These are phyloP conservation scores for Lipomyces yarrowii DNA, from an alignment of 1,139 yeast genomes.

Conservation along the genomic window DNA sequence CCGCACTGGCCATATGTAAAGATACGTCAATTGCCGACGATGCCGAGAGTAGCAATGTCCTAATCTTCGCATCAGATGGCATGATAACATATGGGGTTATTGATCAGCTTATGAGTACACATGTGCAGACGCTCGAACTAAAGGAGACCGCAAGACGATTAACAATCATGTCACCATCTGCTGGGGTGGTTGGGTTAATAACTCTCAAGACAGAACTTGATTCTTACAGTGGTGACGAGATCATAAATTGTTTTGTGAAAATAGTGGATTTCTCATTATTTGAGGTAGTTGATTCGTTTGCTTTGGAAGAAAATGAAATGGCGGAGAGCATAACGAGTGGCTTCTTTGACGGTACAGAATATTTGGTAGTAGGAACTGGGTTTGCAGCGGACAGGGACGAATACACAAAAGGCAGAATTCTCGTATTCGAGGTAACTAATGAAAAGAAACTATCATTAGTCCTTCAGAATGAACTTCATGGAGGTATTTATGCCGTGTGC, in stretches of 20 bases:
- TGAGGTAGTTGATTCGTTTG: constrained; percentile 30
- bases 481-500: constrained; percentile 32
- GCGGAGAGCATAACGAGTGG: constrained; percentile 31
- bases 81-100: constrained; percentile 30
- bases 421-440: constrained; percentile 28
- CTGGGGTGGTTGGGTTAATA: constrained; percentile 26
- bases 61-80: constrained; percentile 32
- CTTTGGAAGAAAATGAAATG: constrained; percentile 32
- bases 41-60: constrained; percentile 9
- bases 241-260: constrained; percentile 28
- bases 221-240: constrained; percentile 30
- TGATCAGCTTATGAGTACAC: constrained; percentile 33
- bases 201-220: constrained; percentile 33
- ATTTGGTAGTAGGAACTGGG: constrained; percentile 34
- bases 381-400: constrained; percentile 32
- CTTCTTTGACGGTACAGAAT: constrained; percentile 16
- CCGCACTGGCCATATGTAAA: constrained; percentile 21
- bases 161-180: constrained; percentile 15
- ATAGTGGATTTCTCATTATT: constrained; percentile 28
- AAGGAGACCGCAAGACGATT: constrained; percentile 33
- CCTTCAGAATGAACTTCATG: constrained; percentile 26
- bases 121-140: constrained; percentile 33
- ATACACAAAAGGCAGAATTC: constrained; percentile 31
- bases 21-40: not conserved
- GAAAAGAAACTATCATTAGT: constrained; percentile 26